A percentile compares a stretch with the other conserved stretches of the same genome.
phyloP scores from a whole-genome alignment of 495 filamentous ascomycete species.

The Tuber calosporum region DNA sequence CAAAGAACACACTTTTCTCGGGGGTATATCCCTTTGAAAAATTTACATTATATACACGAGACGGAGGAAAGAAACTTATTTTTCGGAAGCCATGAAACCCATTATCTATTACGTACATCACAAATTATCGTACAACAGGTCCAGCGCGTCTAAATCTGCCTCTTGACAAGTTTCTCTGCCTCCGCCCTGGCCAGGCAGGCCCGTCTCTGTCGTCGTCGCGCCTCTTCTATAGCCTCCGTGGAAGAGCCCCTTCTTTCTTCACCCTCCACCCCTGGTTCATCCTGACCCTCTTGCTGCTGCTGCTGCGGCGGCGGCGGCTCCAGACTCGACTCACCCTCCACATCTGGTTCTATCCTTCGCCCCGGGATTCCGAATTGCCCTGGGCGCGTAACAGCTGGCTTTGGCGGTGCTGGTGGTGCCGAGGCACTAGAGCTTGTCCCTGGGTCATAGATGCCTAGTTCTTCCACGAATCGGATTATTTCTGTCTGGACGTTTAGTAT shows the following conservation, averaged over 20 bases:
- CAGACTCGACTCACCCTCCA: background rate
- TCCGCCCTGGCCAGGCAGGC: background rate
- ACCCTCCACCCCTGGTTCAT: background rate
- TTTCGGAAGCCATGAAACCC: background rate
- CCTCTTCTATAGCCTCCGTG: background rate
- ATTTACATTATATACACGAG: background rate
- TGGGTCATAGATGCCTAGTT: slow-evolving; percentile 19
- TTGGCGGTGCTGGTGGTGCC: background rate
- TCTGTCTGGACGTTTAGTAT: slow-evolving; percentile 28
- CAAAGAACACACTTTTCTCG: background rate
- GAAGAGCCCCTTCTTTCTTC: background rate
- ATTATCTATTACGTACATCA: background rate
- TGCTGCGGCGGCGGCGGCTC: background rate
- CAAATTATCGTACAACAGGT: background rate
- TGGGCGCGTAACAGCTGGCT: background rate
- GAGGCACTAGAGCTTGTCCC: background rate
- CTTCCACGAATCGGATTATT: slow-evolving; percentile 31
- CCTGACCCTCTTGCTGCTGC: background rate
- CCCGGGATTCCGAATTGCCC: background rate
- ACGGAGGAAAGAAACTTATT: background rate
- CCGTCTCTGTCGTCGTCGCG: background rate
- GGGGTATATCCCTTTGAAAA: background rate
- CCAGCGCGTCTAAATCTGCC: slow-evolving; percentile 14
- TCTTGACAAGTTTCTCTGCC: slow-evolving; percentile 20
- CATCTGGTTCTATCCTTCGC: background rate